Percentiles rank a stretch among this genome's conserved stretches.
Evolutionary conservation across 139 green algal species (phyloP).

Genomic region (Tetradesmus lagerheimii): DNA sequence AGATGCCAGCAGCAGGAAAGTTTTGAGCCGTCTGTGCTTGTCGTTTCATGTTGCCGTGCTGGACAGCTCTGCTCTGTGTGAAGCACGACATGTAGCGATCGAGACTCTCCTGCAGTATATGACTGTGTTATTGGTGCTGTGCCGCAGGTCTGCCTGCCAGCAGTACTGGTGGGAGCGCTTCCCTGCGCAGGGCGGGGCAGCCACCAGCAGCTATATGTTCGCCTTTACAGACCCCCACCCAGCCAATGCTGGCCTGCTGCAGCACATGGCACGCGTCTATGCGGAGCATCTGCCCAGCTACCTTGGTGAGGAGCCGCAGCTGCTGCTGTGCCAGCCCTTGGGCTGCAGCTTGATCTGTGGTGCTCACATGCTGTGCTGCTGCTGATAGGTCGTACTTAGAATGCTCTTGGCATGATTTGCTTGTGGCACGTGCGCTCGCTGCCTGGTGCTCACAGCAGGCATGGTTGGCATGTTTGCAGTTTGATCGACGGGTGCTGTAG

Average conservation of each 20-base stretch:
- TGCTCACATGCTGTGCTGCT: neutral
- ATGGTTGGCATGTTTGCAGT: too few species aligned
- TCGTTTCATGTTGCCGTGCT: too few species aligned
- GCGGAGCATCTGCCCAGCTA: neutral
- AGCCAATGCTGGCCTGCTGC: neutral
- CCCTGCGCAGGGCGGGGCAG: conserved; percentile 12
- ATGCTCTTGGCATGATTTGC: too few species aligned
- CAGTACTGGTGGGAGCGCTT: conserved; percentile 43
- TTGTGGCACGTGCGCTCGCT: too few species aligned
- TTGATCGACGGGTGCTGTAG: too few species aligned
- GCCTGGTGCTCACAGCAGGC: too few species aligned
- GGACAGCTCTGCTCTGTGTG: too few species aligned
- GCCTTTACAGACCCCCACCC: conserved; percentile 38
- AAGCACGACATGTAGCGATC: too few species aligned
- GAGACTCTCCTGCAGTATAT: too few species aligned
- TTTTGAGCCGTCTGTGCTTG: too few species aligned
- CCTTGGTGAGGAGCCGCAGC: neutral
- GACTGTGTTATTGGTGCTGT: neutral
- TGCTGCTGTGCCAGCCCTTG: neutral
- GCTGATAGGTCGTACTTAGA: too few species aligned
- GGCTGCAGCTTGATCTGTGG: neutral
- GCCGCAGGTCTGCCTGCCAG: neutral
- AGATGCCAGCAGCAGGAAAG: too few species aligned
- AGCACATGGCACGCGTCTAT: conserved; percentile 1
- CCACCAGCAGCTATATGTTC: conserved; percentile 38